Evolutionary conservation across 306 rosid species (phyloP).

Genomic region (Pterocarpus macrocarpus): DNA sequence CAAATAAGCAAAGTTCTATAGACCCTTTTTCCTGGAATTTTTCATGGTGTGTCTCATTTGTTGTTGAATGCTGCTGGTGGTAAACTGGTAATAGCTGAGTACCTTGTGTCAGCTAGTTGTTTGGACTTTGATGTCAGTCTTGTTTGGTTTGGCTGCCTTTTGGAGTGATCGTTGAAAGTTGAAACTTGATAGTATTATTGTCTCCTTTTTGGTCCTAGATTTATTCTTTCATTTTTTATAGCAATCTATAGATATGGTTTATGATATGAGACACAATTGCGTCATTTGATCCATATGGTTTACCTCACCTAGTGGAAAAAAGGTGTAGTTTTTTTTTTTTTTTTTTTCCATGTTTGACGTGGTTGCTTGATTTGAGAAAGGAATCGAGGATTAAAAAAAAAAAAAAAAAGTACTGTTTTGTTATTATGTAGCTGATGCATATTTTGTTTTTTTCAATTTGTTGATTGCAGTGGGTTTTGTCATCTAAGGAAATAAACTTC

Average conservation of each 20-base stretch:
- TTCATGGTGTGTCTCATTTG: not conserved
- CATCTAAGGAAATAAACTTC: conserved; percentile 95
- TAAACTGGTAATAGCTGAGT: conserved; percentile 17
- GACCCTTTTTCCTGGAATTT: not conserved
- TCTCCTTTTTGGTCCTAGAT: conserved; percentile 3
- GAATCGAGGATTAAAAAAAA: conserved; percentile 11
- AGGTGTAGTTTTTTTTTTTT: not conserved
- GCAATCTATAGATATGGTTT: not conserved
- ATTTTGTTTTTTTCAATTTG: conserved; percentile 33
- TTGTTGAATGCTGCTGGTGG: conserved; percentile 6
- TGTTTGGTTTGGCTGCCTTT: conserved; percentile 21
- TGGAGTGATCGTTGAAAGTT: conserved; percentile 40
- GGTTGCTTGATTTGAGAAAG: conserved; percentile 32
- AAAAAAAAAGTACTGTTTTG: not conserved
- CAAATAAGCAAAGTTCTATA: not conserved
- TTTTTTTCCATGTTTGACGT: not conserved
- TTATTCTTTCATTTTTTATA: not conserved
- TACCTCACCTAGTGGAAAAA: not conserved
- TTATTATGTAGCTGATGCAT: conserved; percentile 47
- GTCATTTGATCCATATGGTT: not conserved
- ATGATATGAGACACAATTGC: not conserved
- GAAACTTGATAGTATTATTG: conserved; percentile 24
- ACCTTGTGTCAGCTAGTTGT: conserved; percentile 39
- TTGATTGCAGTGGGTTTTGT: conserved; percentile 91
- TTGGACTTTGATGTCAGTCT: conserved; percentile 27